Conservation (phyloP, 73 alveolate genomes). For the Paramecium pentaurelia region DNA sequence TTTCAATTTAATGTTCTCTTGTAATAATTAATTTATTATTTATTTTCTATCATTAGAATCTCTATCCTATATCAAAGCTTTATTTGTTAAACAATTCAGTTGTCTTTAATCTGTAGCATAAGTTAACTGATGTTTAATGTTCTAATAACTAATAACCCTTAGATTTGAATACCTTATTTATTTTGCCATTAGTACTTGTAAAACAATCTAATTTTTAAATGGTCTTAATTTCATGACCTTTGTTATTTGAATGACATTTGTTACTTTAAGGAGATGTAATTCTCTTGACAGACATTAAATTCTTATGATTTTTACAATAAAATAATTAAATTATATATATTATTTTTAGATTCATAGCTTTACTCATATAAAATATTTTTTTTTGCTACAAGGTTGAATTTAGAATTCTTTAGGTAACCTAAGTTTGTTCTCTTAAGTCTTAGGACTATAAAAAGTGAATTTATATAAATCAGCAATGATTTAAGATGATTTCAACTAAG, state of each 20-base stretch:
- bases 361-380: background rate
- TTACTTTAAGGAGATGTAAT: background rate
- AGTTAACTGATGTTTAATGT: background rate
- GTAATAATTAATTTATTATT: background rate
- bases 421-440: background rate
- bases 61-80: background rate
- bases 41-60: background rate
- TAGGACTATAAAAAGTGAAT: background rate
- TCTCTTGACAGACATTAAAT: background rate
- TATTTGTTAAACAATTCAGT: background rate
- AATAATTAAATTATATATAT: background rate
- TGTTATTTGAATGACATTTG: background rate
- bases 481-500: background rate
- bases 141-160: background rate
- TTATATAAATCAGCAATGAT: background rate
- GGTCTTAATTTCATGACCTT: background rate
- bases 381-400: background rate
- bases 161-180: background rate
- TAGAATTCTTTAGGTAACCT: background rate
- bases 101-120: background rate
- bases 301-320: background rate
- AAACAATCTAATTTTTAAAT: background rate
- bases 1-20: background rate
- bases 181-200: background rate
- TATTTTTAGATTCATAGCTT: background rate